Evolutionary conservation across 2,329 filamentous ascomycete species (phyloP).

Genomic region (Aspergillus aculeatus): DNA sequence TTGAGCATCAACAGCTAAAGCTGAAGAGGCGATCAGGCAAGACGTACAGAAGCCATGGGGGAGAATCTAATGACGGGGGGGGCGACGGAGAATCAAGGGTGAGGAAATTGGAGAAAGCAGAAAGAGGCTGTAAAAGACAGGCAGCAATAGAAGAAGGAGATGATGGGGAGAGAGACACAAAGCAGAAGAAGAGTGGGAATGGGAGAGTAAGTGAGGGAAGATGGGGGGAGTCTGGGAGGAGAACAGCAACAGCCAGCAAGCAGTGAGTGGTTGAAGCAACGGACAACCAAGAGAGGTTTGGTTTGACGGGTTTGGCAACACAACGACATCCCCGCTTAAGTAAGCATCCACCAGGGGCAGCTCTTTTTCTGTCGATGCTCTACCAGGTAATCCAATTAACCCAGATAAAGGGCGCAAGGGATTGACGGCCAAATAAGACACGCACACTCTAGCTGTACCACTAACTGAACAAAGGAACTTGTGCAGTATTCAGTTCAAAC

Average conservation of each 20-base stretch:
- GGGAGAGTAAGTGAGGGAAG: conserved; percentile 10
- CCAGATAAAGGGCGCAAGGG: conserved; percentile 4
- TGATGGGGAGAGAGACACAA: conserved; percentile 3
- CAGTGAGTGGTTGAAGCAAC: conserved; percentile 13
- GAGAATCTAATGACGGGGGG: conserved; percentile 2
- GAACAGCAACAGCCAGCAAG: conserved; percentile 21
- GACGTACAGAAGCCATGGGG: conserved; percentile 51
- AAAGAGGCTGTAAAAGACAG: background rate
- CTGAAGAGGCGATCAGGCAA: conserved; percentile 16
- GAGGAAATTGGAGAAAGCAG: background rate
- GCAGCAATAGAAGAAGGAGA: conserved; percentile 9
- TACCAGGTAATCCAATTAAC: too few species aligned
- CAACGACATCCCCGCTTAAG: conserved; percentile 16
- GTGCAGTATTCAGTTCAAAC: background rate
- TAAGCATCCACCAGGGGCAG: conserved; percentile 9
- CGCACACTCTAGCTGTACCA: background rate
- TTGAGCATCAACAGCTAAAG: conserved; percentile 21
- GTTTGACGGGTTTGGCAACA: conserved; percentile 4
- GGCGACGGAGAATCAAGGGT: conserved; percentile 11
- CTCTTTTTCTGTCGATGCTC: too few species aligned
- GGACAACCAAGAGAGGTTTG: conserved; percentile 8
- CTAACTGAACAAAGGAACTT: background rate
- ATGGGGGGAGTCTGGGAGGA: conserved; percentile 14
- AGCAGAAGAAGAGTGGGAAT: background rate
- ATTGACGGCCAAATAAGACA: background rate